These are phyloP conservation scores for Opeltia flavorubescens DNA, from an alignment of 495 filamentous ascomycete genomes.

Conservation along the genomic window DNA sequence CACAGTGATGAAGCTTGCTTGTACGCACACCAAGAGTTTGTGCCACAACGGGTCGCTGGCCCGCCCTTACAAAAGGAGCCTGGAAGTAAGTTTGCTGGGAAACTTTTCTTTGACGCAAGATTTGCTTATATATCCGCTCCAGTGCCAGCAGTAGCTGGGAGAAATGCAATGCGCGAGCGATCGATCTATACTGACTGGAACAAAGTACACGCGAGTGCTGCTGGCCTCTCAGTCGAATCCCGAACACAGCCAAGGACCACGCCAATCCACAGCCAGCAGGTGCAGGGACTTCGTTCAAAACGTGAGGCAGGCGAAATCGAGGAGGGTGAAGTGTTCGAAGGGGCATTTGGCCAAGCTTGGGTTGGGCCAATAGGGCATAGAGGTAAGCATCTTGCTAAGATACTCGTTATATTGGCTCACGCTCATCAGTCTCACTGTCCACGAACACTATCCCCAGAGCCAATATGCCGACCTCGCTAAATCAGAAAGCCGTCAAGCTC, in stretches of 20 bases:
- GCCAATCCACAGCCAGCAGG: no score
- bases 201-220: background rate
- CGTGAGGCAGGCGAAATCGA: no score
- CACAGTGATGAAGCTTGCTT: conserved; percentile 6
- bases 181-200: conserved; percentile 9
- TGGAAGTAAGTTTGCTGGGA: conserved; percentile 1
- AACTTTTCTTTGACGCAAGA: background rate
- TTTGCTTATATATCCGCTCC: background rate
- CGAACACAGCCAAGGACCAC: background rate
- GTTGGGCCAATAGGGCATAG: no score
- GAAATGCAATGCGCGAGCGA: conserved; percentile 6
- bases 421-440: no score
- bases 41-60: conserved; percentile 1
- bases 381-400: no score
- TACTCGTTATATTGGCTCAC: no score
- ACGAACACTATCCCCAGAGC: no score
- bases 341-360: no score
- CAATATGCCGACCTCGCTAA: no score
- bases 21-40: conserved; percentile 12
- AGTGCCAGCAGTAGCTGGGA: conserved; percentile 14
- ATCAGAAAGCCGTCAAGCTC: background rate
- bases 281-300: no score
- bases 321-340: no score
- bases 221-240: background rate
- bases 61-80: conserved; percentile 9